phyloP scores from a whole-genome alignment of 495 filamentous ascomycete species.

The Trichoderma orchidacearum region DNA sequence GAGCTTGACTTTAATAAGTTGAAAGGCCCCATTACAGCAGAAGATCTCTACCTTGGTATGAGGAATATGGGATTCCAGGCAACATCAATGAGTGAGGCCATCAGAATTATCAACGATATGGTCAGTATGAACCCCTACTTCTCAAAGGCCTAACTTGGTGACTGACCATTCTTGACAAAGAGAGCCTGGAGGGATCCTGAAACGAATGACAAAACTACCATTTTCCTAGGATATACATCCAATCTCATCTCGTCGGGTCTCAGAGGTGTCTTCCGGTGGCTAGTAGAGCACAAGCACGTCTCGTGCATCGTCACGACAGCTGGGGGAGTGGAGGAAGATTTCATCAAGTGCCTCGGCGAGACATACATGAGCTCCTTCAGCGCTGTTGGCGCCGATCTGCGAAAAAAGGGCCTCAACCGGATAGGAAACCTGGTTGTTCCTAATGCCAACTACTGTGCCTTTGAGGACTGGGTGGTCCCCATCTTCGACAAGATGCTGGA shows the following conservation, averaged over 20 bases:
- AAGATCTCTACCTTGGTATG: constrained; percentile 74
- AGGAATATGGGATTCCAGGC: constrained; percentile 86
- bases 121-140: constrained; percentile 28
- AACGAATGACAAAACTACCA: constrained; percentile 62
- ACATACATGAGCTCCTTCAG: constrained; percentile 85
- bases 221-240: constrained; percentile 93
- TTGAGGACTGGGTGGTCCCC: constrained; percentile 94
- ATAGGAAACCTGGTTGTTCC: constrained; percentile 96
- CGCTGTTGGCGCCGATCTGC: constrained; percentile 57
- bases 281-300: constrained; percentile 83
- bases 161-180: constrained; percentile 23
- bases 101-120: constrained; percentile 90
- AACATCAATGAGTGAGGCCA: constrained; percentile 68
- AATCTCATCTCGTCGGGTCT: constrained; percentile 95
- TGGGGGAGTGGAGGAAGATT: constrained; percentile 92
- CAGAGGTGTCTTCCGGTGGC: constrained; percentile 77
- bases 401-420: constrained; percentile 75
- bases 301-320: constrained; percentile 90
- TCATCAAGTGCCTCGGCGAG: constrained; percentile 91
- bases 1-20: constrained; percentile 86
- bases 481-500: constrained; percentile 82
- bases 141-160: neutral
- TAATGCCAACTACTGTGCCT: constrained; percentile 90
- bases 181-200: constrained; percentile 63
- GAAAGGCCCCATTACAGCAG: constrained; percentile 62